Conservation (phyloP, 495 filamentous ascomycete genomes). For the Pseudoneurospora amorphoporcata region DNA sequence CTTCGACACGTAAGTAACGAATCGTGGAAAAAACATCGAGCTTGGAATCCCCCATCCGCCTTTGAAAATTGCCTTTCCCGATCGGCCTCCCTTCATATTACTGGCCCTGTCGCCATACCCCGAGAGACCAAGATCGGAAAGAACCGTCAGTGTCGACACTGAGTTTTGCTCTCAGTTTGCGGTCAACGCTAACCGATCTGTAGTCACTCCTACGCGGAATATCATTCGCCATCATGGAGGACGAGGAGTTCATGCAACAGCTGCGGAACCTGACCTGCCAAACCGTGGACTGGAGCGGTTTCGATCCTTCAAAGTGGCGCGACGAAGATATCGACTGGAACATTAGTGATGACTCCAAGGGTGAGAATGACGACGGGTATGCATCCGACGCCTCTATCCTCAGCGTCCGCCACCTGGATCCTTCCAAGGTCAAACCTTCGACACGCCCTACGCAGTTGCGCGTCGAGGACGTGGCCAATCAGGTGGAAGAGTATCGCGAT, state of each 20-base stretch:
- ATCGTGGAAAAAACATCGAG: not conserved
- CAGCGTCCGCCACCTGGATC: constrained; percentile 7
- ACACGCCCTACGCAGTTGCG: not conserved
- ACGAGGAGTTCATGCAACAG: constrained; percentile 2
- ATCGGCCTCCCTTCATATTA: not conserved
- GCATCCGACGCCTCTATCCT: constrained; percentile 12
- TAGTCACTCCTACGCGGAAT: not conserved
- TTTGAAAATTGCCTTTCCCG: not conserved
- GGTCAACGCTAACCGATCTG: not conserved
- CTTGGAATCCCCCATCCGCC: not conserved
- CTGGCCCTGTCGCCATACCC: not conserved
- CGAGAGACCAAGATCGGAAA: not conserved
- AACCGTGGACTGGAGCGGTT: constrained; percentile 6
- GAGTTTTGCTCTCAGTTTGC: not conserved
- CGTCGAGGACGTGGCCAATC: not conserved
- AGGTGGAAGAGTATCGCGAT: not conserved
- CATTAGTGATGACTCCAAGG: not conserved
- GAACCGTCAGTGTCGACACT: not conserved
- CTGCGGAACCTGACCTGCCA: constrained; percentile 8
- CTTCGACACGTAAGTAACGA: not conserved
- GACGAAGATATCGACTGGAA: not conserved
- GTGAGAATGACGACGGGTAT: not conserved
- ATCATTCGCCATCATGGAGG: constrained; percentile 1
- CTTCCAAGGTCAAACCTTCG: not conserved
- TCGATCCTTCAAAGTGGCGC: constrained; percentile 11